Evolutionary conservation across 2,329 filamentous ascomycete species (phyloP), one percentile per base, ranked within the genome.

Genomic region (Polychaeton citri): DNA sequence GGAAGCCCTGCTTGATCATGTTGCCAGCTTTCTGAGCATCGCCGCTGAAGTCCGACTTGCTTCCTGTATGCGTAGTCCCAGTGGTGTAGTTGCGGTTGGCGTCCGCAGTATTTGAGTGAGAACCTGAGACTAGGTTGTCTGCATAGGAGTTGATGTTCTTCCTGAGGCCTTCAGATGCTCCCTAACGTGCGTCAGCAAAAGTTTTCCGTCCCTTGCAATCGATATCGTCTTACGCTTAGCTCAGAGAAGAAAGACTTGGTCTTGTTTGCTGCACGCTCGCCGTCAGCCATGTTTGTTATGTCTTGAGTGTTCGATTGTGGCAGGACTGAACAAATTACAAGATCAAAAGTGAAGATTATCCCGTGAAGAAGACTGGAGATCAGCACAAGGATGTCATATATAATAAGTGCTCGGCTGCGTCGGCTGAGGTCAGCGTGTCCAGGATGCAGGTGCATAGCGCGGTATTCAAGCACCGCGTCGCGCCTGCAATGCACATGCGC

Each of bases 71-170:
- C 5, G 24, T 28, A 7, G 24, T 28, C 15, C 24, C 24, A 15
- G 24, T 28, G 3, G 24, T 28, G 24, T 28, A 28, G 24, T 28
- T 28, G 15, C 24, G 24, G 24, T 7, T 28, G 12, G 24, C 24
- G 7, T 15, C 15, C 15, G 12, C 24, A 4, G 24, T 28, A 15
- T 15, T 28, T 5, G 12, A 10, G 3, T 28, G 24, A 28, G 24
- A 28, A 5, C 24, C 24, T 28, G 24, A 15, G 1, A 45, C 21
- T 4, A 53, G 35, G 19, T 47, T 44, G 39, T 53, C 50, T 36
- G 45, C 43, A 38, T 47, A 51, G 21, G 38, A 35, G 40, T 53
- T 53, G 39, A 51, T 40, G 40, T 53, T 52, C 26, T 50, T 43
- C 28, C 50, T 44, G 12, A 49, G 38, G 30, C 36, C 38, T 33